phyloP scores from a whole-genome alignment of 202 grass and related monocot genomes.

The Carex arenaria region DNA sequence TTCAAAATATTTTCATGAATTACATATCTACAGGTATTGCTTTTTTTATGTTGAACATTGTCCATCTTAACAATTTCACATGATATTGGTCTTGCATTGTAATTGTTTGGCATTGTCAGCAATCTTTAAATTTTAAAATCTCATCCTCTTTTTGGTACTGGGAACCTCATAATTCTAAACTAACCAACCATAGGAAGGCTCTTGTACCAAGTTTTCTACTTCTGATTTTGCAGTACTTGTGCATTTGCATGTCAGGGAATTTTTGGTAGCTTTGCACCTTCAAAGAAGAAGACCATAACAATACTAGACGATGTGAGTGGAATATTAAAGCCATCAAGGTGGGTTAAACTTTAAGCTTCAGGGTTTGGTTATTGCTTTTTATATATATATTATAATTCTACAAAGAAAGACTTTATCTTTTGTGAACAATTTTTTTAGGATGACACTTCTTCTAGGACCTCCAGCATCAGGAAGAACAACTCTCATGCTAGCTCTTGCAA shows the following conservation, averaged over 20 bases:
- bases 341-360: background rate
- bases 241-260: constrained; percentile 40
- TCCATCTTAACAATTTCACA: background rate
- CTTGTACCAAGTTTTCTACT: background rate
- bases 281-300: constrained; percentile 66
- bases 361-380: background rate
- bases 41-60: background rate
- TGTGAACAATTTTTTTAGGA: constrained; percentile 44
- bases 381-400: background rate
- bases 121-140: background rate
- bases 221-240: background rate
- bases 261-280: constrained; percentile 46
- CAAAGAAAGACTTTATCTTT: background rate
- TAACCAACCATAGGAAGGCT: background rate
- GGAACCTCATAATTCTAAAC: background rate
- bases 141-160: background rate
- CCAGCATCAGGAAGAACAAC: too few relatives aligned
- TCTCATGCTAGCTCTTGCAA: too few relatives aligned
- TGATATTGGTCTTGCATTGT: background rate
- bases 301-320: constrained; percentile 60
- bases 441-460: constrained; percentile 90
- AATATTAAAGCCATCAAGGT: constrained; percentile 76
- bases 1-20: too few relatives aligned
- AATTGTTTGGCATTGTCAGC: background rate
- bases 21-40: too few relatives aligned